Base-by-base conservation (phyloP, 2,329 filamentous ascomycete genomes). In the Trichoderma simmonsii region DNA sequence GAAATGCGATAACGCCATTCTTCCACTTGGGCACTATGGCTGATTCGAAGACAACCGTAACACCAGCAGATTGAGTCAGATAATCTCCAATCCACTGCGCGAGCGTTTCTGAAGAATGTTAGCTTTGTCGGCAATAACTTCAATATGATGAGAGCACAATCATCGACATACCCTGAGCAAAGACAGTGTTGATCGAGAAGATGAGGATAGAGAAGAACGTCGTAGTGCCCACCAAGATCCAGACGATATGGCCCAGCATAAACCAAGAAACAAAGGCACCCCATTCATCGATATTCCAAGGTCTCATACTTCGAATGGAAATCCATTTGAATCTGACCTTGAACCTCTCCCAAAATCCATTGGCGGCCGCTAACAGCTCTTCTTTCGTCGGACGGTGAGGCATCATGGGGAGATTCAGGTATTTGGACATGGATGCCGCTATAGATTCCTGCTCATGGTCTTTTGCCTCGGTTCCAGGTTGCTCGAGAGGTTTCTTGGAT, bases 311-410 rank as follows among this genome's bases (percentile, higher is more conserved):
- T 79, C 95, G 88, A 77, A 99, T 99, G 3, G 96, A 97, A 77
- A 96, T 91, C 96, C 96, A 99, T 82, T 99, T 99, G 84, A 98
- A 97, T 54, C 94, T 92, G 28, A 98, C 93, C 78, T 92, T 94
- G 59, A 98, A 82, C 63, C 96, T 89, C 74, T 97, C 92, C 91
- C 94, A 96, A 80, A 98, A 98, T 1, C 95, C 95, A 26, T 91
- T 98, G 43, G 96, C 94, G 5, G 96, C 95, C 24, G 93, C 92
- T 43, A 99, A 86, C 32, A 99, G 87, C 81, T 99, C 96, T 80
- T 98, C 95, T 79, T 97, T 98, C 8, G 92, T 95, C 6, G 96
- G 95, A 24, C 95, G 88, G 83, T 98, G 94, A n/a, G 92, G 89
- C 80, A 94, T 89, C 76, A 93, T 92, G 28, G 87, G 83, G 71